Percentiles rank a stretch among this genome's conserved stretches.
phyloP scores from a whole-genome alignment of 2,329 filamentous ascomycete genomes.

The Biscogniauxia mediterranea region DNA sequence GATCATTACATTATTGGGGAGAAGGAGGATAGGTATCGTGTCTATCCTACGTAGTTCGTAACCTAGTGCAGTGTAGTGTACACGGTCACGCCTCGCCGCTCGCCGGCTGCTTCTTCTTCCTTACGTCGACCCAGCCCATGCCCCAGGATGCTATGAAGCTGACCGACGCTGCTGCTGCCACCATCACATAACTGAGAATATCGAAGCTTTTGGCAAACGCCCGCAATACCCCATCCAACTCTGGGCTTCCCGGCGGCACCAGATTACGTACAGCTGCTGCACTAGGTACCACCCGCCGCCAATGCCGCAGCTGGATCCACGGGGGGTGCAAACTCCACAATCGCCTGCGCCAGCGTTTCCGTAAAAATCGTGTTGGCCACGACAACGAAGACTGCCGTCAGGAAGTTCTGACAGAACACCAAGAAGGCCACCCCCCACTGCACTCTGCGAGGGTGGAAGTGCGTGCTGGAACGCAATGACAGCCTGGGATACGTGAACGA shows the following conservation, averaged over 20 bases:
- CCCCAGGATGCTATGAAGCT: slow-evolving; percentile 26
- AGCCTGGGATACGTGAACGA: slow-evolving; percentile 10
- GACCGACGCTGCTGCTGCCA: slow-evolving; percentile 19
- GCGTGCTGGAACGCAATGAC: slow-evolving; percentile 31
- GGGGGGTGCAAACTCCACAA: slow-evolving; percentile 23
- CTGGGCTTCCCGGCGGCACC: slow-evolving; percentile 24
- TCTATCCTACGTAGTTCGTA: neutral
- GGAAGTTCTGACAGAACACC: slow-evolving; percentile 31
- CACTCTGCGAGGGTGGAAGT: slow-evolving; percentile 24
- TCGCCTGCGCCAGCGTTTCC: slow-evolving; percentile 22
- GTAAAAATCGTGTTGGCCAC: slow-evolving; percentile 31
- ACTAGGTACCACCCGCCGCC: slow-evolving; percentile 29
- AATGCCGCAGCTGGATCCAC: slow-evolving; percentile 24
- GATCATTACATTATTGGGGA: neutral
- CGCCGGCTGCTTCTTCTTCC: slow-evolving; percentile 20
- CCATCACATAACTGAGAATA: slow-evolving; percentile 28
- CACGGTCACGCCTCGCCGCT: neutral
- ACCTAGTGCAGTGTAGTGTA: neutral
- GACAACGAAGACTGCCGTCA: slow-evolving; percentile 27
- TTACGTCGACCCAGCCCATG: slow-evolving; percentile 29
- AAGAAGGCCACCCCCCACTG: slow-evolving; percentile 28
- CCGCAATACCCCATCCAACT: slow-evolving; percentile 25
- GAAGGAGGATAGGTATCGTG: neutral
- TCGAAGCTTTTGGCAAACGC: slow-evolving; percentile 27
- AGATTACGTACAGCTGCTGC: slow-evolving; percentile 29